Conservation (phyloP, 129 eudicot species). For the Sambucus nigra region DNA sequence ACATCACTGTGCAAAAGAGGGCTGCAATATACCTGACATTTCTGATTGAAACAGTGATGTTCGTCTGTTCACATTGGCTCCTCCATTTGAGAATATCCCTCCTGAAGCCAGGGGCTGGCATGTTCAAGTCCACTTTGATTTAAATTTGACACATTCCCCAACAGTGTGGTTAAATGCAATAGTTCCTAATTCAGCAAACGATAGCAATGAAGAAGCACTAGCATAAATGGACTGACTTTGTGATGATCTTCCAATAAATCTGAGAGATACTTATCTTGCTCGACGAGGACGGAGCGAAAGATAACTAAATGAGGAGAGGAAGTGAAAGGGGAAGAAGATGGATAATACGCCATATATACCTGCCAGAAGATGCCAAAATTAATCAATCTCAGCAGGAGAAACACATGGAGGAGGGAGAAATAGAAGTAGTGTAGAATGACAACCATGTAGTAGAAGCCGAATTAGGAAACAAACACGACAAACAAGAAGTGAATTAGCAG, state of each 20-base stretch:
- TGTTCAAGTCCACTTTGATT: slow-evolving; percentile 99
- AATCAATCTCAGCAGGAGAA: too few relatives aligned
- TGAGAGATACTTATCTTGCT: slow-evolving; percentile 54
- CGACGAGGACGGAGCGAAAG: slow-evolving; percentile 37
- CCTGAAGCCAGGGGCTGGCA: slow-evolving; percentile 99
- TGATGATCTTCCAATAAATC: slow-evolving; percentile 76
- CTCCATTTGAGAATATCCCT: slow-evolving; percentile 87
- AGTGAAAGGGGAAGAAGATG: slow-evolving; percentile 53
- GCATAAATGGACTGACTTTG: slow-evolving; percentile 66
- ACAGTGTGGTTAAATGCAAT: slow-evolving; percentile 98
- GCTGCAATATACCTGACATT: slow-evolving; percentile 72
- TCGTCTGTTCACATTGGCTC: slow-evolving; percentile 99
- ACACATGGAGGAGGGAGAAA: too few relatives aligned
- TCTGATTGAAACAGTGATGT: slow-evolving; percentile 91
- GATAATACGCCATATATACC: slow-evolving; percentile 65
- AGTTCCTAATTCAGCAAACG: slow-evolving; percentile 91
- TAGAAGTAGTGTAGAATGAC: too few relatives aligned
- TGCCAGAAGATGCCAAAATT: slow-evolving; percentile 63
- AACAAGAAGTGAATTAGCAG: too few relatives aligned
- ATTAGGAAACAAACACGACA: too few relatives aligned
- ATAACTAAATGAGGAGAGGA: slow-evolving; percentile 54
- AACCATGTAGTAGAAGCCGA: too few relatives aligned
- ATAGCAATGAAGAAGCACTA: slow-evolving; percentile 64
- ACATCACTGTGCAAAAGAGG: slow-evolving; percentile 80
- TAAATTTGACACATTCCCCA: slow-evolving; percentile 98